A percentile compares a stretch with the other conserved stretches of the same genome.
Evolutionary conservation across 805 yeast species (phyloP).

Genomic region (Candida orba): DNA sequence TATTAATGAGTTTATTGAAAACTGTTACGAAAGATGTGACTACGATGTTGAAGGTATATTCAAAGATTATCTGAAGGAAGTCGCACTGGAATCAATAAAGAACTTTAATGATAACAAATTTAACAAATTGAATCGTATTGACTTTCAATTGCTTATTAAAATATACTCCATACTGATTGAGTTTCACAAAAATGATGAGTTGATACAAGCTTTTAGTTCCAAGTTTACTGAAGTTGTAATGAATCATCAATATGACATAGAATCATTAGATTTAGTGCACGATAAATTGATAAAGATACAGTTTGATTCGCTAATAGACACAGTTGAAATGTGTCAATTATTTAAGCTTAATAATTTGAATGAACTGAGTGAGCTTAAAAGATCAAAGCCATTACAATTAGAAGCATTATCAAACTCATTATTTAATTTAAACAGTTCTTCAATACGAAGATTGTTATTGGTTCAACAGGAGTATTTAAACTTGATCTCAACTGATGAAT

Average conservation of each 20-base stretch:
- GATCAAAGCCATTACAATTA: not conserved
- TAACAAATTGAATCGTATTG: not conserved
- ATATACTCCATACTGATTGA: not conserved
- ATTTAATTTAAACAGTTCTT: not conserved
- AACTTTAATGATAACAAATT: constrained; percentile 2
- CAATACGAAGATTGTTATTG: not conserved
- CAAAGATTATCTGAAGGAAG: not conserved
- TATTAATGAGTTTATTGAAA: constrained; percentile 5
- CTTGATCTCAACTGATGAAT: not conserved
- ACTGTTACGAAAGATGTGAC: constrained; percentile 1
- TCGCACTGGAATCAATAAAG: not conserved
- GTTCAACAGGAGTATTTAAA: not conserved
- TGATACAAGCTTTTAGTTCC: not conserved
- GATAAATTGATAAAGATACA: not conserved
- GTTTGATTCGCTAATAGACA: not conserved
- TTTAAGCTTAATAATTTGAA: constrained; percentile 1
- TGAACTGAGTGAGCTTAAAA: not conserved
- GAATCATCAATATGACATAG: not conserved
- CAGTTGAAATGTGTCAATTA: not conserved
- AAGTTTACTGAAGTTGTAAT: not conserved
- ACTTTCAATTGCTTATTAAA: not conserved
- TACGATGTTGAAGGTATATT: constrained; percentile 2
- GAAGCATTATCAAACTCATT: not conserved
- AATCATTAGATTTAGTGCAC: not conserved
- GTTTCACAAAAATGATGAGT: not conserved